Conservation (phyloP, 192 early-diverging fungal species). For the Coemansia sp. region DNA sequence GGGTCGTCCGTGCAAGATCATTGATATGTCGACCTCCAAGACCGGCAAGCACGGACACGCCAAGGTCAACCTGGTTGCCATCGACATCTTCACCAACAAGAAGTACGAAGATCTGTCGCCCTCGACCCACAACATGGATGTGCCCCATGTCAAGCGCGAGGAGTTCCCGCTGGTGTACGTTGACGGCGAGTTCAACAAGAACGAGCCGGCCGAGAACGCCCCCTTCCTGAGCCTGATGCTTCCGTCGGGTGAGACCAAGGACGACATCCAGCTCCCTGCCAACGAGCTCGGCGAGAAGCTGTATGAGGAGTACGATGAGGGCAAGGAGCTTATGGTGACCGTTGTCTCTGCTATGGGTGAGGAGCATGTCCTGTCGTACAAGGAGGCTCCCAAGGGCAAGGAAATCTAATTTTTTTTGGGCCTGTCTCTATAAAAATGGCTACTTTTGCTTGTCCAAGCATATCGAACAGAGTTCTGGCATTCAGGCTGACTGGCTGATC, state of each 20-base stretch:
- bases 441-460: not conserved
- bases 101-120: slow-evolving; percentile 99
- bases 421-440: not conserved
- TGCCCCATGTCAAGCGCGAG: slow-evolving; percentile 84
- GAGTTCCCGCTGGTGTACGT: slow-evolving; percentile 86
- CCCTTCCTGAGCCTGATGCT: slow-evolving; percentile 60
- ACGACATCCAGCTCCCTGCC: slow-evolving; percentile 92
- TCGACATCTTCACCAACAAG: slow-evolving; percentile 97
- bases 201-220: not conserved
- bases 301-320: slow-evolving; percentile 65
- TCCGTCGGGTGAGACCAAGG: slow-evolving; percentile 77
- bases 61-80: slow-evolving; percentile 94
- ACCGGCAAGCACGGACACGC: slow-evolving; percentile 99
- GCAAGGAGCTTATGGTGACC: slow-evolving; percentile 81
- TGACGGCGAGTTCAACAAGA: slow-evolving; percentile 72
- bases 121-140: slow-evolving; percentile 99
- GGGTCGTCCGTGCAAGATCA: slow-evolving; percentile 99
- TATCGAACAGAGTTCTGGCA: not conserved
- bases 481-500: not conserved
- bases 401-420: slow-evolving; percentile 2
- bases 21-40: slow-evolving; percentile 99
- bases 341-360: slow-evolving; percentile 89
- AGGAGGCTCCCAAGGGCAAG: slow-evolving; percentile 42
- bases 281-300: slow-evolving; percentile 76
- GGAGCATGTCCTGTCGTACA: slow-evolving; percentile 78